Evolutionary conservation across 2,329 filamentous ascomycete species (phyloP).

Genomic region (Ceratocystis diversiconidia): DNA sequence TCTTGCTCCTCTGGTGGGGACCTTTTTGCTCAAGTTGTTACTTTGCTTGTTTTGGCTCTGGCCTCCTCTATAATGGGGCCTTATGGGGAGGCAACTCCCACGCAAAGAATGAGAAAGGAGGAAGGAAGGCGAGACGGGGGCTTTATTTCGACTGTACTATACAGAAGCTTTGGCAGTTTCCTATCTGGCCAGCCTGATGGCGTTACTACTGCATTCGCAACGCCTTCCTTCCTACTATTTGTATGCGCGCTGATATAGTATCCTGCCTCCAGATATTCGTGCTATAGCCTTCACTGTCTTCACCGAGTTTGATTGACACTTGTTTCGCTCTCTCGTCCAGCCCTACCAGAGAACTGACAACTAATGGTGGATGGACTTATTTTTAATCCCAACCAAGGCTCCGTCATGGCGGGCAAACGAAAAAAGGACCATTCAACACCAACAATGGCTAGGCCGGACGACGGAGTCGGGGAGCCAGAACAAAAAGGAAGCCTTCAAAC

Average conservation of each 20-base stretch:
- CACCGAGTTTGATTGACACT: background rate
- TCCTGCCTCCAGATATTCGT: no score
- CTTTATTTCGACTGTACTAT: background rate
- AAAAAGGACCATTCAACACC: background rate
- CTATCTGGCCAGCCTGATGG: background rate
- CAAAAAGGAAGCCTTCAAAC: background rate
- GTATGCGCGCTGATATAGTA: no score
- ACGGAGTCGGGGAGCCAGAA: no score
- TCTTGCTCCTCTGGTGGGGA: background rate
- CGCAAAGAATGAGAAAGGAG: background rate
- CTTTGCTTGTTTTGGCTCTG: conserved; percentile 7
- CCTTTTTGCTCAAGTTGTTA: background rate
- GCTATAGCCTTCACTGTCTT: no score
- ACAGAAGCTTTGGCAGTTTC: conserved; percentile 3
- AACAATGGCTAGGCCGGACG: conserved; percentile 1
- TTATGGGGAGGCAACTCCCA: background rate
- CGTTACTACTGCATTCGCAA: background rate
- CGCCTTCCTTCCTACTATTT: no score
- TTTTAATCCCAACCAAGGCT: background rate
- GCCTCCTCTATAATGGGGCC: background rate
- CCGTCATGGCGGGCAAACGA: background rate
- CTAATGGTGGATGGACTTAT: background rate
- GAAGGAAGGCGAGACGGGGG: background rate
- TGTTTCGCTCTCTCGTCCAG: background rate
- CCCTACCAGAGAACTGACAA: background rate